phyloP scores from a whole-genome alignment of 1,284 basidiomycete species.

The Ustilago vetiveriae region DNA sequence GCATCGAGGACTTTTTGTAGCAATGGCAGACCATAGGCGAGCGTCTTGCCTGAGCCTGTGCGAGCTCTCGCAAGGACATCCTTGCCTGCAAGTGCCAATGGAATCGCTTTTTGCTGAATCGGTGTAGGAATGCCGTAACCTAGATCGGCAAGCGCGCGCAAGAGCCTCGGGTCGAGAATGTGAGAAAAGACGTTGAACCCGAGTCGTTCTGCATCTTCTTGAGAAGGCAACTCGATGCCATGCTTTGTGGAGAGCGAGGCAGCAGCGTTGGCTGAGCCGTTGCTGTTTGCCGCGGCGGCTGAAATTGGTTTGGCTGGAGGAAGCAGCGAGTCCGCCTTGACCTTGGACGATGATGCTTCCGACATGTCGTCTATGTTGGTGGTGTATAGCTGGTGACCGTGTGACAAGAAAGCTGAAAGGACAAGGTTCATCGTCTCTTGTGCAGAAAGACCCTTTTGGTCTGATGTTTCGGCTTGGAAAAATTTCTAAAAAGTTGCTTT shows the following conservation, averaged over 20 bases:
- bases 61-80: slow-evolving; percentile 93
- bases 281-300: background rate
- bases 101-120: slow-evolving; percentile 80
- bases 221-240: slow-evolving; percentile 37
- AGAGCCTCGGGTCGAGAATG: slow-evolving; percentile 78
- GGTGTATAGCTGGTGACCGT: no score
- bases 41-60: slow-evolving; percentile 97
- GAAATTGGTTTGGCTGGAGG: slow-evolving; percentile 10
- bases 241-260: slow-evolving; percentile 23
- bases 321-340: slow-evolving; percentile 40
- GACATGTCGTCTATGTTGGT: slow-evolving; percentile 9
- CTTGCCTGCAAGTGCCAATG: slow-evolving; percentile 84
- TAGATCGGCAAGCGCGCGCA: slow-evolving; percentile 79
- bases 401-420: no score
- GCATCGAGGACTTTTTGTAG: slow-evolving; percentile 86
- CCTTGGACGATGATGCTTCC: slow-evolving; percentile 36
- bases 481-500: slow-evolving; percentile 7
- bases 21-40: slow-evolving; percentile 90
- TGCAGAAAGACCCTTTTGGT: slow-evolving; percentile 2
- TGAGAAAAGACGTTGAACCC: slow-evolving; percentile 71
- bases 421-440: no score
- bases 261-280: slow-evolving; percentile 3
- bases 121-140: slow-evolving; percentile 84
- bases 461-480: slow-evolving; percentile 8
- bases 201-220: slow-evolving; percentile 38